Percentiles rank a stretch among this genome's conserved stretches.
Conservation (phyloP, 2,329 filamentous ascomycete species). For the Tricladium varicosporioides region DNA sequence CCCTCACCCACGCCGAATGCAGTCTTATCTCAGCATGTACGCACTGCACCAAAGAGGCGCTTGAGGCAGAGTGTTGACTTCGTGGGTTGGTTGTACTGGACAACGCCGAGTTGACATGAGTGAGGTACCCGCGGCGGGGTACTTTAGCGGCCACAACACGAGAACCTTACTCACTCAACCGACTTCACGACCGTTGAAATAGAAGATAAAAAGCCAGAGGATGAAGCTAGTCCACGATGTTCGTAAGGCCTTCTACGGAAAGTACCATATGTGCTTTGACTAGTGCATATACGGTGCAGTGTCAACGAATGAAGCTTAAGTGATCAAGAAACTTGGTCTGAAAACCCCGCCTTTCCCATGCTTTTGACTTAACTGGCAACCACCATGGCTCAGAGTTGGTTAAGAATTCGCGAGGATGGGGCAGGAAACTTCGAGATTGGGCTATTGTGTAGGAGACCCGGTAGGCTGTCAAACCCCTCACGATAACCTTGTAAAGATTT, state of each 20-base stretch:
- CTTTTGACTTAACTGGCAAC: not conserved
- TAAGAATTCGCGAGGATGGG: not conserved
- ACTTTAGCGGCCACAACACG: not conserved
- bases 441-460: not conserved
- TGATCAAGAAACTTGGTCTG: not conserved
- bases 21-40: no score
- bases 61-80: no score
- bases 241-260: not conserved
- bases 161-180: not conserved
- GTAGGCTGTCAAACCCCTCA: not conserved
- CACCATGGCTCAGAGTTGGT: not conserved
- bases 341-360: not conserved
- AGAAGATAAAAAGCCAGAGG: not conserved
- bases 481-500: not conserved
- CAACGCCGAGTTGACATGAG: no score
- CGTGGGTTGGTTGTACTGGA: no score
- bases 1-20: no score
- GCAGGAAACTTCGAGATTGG: not conserved
- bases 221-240: not conserved
- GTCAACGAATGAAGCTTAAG: slow-evolving; percentile 1
- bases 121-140: not conserved
- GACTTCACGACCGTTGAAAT: not conserved
- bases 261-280: not conserved
- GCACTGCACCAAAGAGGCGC: no score
- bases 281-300: not conserved